A percentile compares a stretch with the other conserved stretches of the same genome.
Evolutionary conservation across 352 stramenopile genomes (phyloP).

Genomic region (Phytophthora palmivora): DNA sequence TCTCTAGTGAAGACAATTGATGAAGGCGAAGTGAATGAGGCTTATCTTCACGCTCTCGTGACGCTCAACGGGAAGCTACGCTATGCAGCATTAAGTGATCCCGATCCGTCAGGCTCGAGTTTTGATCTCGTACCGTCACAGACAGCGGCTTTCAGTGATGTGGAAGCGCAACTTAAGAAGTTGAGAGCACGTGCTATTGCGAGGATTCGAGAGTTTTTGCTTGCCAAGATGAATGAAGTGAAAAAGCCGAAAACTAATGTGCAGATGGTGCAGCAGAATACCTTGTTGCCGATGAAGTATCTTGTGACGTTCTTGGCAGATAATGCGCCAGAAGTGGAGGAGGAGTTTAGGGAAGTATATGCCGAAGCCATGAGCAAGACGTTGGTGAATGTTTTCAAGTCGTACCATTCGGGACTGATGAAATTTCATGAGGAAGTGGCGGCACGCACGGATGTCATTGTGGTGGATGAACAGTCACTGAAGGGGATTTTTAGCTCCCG

Average conservation of each 20-base stretch:
- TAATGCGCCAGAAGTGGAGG: conserved; percentile 92
- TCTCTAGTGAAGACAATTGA: conserved; percentile 94
- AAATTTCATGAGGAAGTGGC: conserved; percentile 96
- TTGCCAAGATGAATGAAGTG: conserved; percentile 94
- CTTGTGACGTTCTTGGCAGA: conserved; percentile 95
- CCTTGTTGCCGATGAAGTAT: conserved; percentile 96
- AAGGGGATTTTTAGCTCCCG: conserved; percentile 84
- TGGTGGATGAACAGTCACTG: conserved; percentile 94
- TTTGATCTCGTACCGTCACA: conserved; percentile 90
- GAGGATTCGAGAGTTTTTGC: conserved; percentile 94
- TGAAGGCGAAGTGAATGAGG: conserved; percentile 94
- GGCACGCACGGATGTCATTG: conserved; percentile 93
- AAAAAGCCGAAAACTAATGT: conserved; percentile 98
- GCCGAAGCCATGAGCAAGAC: conserved; percentile 97
- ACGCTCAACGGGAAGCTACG: conserved; percentile 94
- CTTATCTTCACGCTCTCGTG: conserved; percentile 94
- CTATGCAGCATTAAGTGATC: conserved; percentile 81
- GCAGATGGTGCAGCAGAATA: conserved; percentile 98
- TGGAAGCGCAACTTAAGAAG: conserved; percentile 93
- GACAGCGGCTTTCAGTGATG: conserved; percentile 93
- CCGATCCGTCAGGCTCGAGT: conserved; percentile 68
- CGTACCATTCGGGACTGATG: conserved; percentile 96
- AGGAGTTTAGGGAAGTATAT: conserved; percentile 97
- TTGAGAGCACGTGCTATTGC: conserved; percentile 78
- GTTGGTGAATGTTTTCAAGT: conserved; percentile 95